These are phyloP conservation scores for Microglena sp. DNA, from an alignment of 139 green algal genomes.

Conservation along the genomic window DNA sequence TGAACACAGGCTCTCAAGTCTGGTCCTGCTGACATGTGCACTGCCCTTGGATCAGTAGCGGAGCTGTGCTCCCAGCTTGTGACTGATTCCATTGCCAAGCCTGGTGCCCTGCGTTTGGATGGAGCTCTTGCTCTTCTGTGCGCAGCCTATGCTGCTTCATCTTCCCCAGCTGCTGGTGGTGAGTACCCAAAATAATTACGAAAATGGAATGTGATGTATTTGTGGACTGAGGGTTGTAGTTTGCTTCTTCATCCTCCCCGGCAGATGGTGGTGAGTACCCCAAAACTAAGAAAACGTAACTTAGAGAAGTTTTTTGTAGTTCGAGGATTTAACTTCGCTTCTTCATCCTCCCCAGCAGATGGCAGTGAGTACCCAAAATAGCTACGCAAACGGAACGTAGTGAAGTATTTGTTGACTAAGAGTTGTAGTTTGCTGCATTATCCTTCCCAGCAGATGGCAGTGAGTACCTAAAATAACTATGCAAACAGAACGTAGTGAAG, in stretches of 20 bases:
- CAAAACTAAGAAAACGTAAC: background rate
- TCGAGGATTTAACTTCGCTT: background rate
- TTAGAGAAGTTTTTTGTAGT: background rate
- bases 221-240: background rate
- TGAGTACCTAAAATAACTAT: too few species aligned
- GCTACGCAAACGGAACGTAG: too few species aligned
- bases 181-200: too few species aligned
- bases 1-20: background rate
- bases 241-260: background rate
- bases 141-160: background rate
- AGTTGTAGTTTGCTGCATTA: too few species aligned
- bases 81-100: constrained; percentile 3
- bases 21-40: background rate
- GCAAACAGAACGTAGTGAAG: too few species aligned
- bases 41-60: background rate
- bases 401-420: too few species aligned
- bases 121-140: background rate
- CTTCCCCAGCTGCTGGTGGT: background rate
- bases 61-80: constrained; percentile 4
- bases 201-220: background rate
- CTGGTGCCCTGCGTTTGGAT: constrained; percentile 1
- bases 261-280: background rate
- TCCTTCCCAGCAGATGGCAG: too few species aligned
- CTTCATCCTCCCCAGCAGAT: too few species aligned
- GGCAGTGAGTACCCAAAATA: too few species aligned